Conservation (phyloP, 495 filamentous ascomycete species). For the Hypoxylon cercidicola region DNA sequence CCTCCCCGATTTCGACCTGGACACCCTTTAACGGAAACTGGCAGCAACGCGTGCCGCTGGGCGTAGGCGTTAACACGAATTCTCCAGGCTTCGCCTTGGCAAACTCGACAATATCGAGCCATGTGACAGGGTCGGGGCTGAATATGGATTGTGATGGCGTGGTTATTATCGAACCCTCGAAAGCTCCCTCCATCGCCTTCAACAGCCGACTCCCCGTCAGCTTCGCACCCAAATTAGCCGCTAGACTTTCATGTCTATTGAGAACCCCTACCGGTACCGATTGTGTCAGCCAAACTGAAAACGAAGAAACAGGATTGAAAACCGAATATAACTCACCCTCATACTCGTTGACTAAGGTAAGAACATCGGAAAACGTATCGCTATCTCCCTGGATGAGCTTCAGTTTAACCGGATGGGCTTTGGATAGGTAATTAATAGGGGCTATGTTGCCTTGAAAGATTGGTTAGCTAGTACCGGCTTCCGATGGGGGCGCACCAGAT, state of each 20-base stretch:
- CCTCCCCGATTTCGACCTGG: conserved; percentile 85
- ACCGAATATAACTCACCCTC: conserved; percentile 56
- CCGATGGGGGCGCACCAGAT: neutral
- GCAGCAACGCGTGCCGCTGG: conserved; percentile 71
- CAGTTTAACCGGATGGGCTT: conserved; percentile 49
- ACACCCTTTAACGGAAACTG: conserved; percentile 84
- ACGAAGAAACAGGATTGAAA: conserved; percentile 3
- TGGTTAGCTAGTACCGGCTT: conserved; percentile 30
- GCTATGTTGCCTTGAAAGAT: conserved; percentile 57
- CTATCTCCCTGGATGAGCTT: conserved; percentile 57
- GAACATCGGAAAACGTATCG: conserved; percentile 57
- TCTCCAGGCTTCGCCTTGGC: conserved; percentile 82
- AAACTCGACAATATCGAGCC: conserved; percentile 88
- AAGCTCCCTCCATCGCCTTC: conserved; percentile 85
- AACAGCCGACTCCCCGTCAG: conserved; percentile 84
- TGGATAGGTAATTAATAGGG: conserved; percentile 82
- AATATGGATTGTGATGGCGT: conserved; percentile 54
- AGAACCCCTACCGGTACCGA: too few species aligned
- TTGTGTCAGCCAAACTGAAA: conserved; percentile 22
- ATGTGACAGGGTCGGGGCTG: conserved; percentile 73
- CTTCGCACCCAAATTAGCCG: conserved; percentile 84
- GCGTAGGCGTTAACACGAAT: conserved; percentile 75
- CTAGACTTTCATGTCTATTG: conserved; percentile 85
- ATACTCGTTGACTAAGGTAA: conserved; percentile 79
- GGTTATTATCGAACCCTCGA: conserved; percentile 80